Evolutionary conservation across 768 basidiomycete genomes (phyloP).

Genomic region (Tephrocybe sp.): DNA sequence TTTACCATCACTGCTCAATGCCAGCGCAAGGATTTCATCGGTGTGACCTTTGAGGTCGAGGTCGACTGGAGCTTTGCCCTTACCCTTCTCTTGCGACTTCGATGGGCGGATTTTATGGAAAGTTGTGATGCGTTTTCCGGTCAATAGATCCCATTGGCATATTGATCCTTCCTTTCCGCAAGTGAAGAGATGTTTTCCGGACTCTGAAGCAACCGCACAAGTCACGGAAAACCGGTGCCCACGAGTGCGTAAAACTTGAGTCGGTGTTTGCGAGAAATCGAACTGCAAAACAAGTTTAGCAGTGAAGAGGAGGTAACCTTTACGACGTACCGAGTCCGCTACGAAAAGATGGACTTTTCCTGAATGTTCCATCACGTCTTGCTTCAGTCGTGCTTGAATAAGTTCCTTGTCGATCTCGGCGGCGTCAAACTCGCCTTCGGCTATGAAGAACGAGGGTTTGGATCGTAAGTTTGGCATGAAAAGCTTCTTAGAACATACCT

Average conservation of each 20-base stretch:
- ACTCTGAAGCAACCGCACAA: slow-evolving; percentile 72
- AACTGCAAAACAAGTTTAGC: slow-evolving; percentile 37
- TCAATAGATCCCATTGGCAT: slow-evolving; percentile 76
- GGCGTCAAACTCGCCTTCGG: slow-evolving; percentile 91
- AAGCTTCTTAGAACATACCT: slow-evolving; percentile 36
- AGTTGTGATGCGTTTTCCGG: slow-evolving; percentile 55
- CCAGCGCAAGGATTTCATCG: slow-evolving; percentile 81
- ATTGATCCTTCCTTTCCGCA: slow-evolving; percentile 90
- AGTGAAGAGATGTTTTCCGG: slow-evolving; percentile 76
- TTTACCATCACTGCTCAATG: slow-evolving; percentile 82
- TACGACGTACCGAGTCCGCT: slow-evolving; percentile 59
- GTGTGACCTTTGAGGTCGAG: slow-evolving; percentile 69
- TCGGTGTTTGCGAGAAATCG: slow-evolving; percentile 47
- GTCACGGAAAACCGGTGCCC: slow-evolving; percentile 83
- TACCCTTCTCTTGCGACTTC: slow-evolving; percentile 45
- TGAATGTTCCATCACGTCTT: slow-evolving; percentile 88
- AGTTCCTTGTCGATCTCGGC: slow-evolving; percentile 94
- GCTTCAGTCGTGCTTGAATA: slow-evolving; percentile 84
- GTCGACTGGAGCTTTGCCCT: slow-evolving; percentile 38
- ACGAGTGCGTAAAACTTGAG: slow-evolving; percentile 53
- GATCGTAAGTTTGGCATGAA: not conserved
- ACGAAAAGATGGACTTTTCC: slow-evolving; percentile 85
- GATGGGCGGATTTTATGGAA: slow-evolving; percentile 58
- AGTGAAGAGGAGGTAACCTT: not conserved
- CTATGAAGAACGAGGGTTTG: slow-evolving; percentile 27